Percentiles rank a stretch among this genome's conserved stretches.
Conservation (phyloP, 2,329 filamentous ascomycete genomes). For the Neodidymelliopsis sp. region DNA sequence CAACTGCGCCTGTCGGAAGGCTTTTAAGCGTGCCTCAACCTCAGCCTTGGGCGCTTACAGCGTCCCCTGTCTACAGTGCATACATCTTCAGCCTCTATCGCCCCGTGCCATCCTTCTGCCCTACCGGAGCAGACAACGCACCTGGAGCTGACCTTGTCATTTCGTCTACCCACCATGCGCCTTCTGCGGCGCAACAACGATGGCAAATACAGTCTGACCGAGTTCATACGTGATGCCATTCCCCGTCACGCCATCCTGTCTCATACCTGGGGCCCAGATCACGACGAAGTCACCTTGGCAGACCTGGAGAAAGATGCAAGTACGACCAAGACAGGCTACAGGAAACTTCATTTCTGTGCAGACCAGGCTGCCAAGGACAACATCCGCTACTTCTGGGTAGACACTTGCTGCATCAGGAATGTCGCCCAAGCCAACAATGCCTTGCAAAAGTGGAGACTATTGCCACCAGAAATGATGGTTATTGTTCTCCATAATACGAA, state of each 20-base stretch:
- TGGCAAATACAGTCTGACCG: constrained; percentile 9
- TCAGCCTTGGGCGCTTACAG: constrained; percentile 11
- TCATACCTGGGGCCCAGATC: constrained; percentile 35
- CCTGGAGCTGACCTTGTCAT: not conserved
- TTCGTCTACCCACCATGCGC: constrained; percentile 6
- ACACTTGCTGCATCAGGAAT: constrained; percentile 16
- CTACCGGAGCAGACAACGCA: too few relatives aligned
- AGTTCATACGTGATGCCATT: constrained; percentile 10
- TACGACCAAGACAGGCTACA: constrained; percentile 15
- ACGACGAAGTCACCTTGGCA: constrained; percentile 34
- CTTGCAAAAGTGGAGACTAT: too few relatives aligned
- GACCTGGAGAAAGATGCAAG: constrained; percentile 17
- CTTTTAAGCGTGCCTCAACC: constrained; percentile 5
- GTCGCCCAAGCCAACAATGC: too few relatives aligned
- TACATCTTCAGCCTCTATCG: too few relatives aligned
- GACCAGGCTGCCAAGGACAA: not conserved
- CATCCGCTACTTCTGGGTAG: constrained; percentile 3
- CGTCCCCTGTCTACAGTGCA: constrained; percentile 1
- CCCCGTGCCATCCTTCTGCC: too few relatives aligned
- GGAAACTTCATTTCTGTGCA: constrained; percentile 26
- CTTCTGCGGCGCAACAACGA: constrained; percentile 12
- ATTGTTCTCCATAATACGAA: too few relatives aligned
- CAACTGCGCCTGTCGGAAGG: constrained; percentile 1
- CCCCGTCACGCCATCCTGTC: constrained; percentile 39
- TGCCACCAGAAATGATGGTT: too few relatives aligned